Evolutionary conservation across 805 yeast species (phyloP).

Genomic region (Ogataea corticis): DNA sequence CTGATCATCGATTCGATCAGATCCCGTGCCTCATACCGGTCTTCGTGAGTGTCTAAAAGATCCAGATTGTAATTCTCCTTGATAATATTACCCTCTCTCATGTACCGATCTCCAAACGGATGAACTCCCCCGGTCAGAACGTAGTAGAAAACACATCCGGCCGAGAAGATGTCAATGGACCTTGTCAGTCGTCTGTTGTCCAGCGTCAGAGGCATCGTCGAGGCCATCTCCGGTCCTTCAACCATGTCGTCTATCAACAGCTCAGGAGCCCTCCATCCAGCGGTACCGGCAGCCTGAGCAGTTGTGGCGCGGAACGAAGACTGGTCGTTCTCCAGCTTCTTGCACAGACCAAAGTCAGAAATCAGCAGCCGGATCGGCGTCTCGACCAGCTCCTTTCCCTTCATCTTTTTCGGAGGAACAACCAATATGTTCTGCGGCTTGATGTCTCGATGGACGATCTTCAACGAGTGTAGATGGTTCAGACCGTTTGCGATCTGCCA

Average conservation of each 20-base stretch:
- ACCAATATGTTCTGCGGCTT: conserved; percentile 93
- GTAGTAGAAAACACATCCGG: conserved; percentile 93
- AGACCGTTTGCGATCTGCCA: conserved; percentile 82
- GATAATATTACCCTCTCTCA: conserved; percentile 86
- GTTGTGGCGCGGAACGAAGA: conserved; percentile 92
- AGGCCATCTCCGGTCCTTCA: conserved; percentile 18
- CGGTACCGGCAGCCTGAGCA: conserved; percentile 92
- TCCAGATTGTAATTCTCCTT: conserved; percentile 58
- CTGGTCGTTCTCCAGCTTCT: conserved; percentile 87
- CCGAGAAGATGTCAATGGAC: conserved; percentile 89
- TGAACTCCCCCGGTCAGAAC: conserved; percentile 81
- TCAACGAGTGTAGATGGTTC: conserved; percentile 81
- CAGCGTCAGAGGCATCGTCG: conserved; percentile 1
- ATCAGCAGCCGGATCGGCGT: conserved; percentile 69
- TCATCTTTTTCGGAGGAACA: conserved; percentile 59
- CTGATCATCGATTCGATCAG: conserved; percentile 72
- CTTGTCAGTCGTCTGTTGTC: conserved; percentile 67
- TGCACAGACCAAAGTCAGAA: conserved; percentile 95
- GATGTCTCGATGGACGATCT: conserved; percentile 91
- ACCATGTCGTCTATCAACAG: conserved; percentile 46
- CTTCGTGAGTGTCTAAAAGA: conserved; percentile 45
- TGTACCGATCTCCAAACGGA: conserved; percentile 92
- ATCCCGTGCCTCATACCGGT: conserved; percentile 66
- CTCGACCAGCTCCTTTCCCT: conserved; percentile 22
- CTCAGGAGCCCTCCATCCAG: conserved; percentile 99